phyloP scores from a whole-genome alignment of 768 basidiomycete genomes.

The Trametes sanguinea region DNA sequence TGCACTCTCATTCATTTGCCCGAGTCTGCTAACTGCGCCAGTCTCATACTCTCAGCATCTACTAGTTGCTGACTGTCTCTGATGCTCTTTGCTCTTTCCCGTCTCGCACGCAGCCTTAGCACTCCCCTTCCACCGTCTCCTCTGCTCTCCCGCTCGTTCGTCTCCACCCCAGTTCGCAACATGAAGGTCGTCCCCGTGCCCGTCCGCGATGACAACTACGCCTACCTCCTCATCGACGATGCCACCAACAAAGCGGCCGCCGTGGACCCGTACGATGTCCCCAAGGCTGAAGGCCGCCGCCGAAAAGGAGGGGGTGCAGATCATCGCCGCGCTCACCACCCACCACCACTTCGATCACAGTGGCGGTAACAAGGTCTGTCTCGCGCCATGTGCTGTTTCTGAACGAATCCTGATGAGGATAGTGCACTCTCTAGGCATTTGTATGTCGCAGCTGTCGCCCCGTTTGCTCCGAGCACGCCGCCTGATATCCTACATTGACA shows the following conservation, averaged over 20 bases:
- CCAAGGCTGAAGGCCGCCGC: constrained; percentile 68
- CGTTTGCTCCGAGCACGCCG: too few species aligned
- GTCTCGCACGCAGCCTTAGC: constrained; percentile 1
- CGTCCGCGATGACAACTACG: constrained; percentile 82
- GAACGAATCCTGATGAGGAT: neutral
- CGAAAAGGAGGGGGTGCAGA: constrained; percentile 56
- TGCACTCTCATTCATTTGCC: too few species aligned
- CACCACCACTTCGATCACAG: constrained; percentile 92
- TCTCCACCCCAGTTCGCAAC: constrained; percentile 25
- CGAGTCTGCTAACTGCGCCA: too few species aligned
- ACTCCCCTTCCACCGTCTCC: constrained; percentile 7
- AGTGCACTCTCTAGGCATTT: constrained; percentile 40
- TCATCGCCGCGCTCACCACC: constrained; percentile 82
- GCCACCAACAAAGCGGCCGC: constrained; percentile 67
- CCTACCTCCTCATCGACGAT: constrained; percentile 79
- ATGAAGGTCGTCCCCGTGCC: constrained; percentile 84
- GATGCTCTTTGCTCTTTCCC: neutral
- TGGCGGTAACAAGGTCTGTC: constrained; percentile 76
- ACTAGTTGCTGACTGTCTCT: too few species aligned
- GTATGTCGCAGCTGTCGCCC: constrained; percentile 38
- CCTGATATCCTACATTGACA: constrained; percentile 21
- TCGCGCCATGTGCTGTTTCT: constrained; percentile 3
- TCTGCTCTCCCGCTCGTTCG: constrained; percentile 20
- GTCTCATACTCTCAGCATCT: too few species aligned
- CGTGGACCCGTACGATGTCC: constrained; percentile 78